phyloP scores from a whole-genome alignment of 768 basidiomycete genomes.

The Termitomyces sp. region DNA sequence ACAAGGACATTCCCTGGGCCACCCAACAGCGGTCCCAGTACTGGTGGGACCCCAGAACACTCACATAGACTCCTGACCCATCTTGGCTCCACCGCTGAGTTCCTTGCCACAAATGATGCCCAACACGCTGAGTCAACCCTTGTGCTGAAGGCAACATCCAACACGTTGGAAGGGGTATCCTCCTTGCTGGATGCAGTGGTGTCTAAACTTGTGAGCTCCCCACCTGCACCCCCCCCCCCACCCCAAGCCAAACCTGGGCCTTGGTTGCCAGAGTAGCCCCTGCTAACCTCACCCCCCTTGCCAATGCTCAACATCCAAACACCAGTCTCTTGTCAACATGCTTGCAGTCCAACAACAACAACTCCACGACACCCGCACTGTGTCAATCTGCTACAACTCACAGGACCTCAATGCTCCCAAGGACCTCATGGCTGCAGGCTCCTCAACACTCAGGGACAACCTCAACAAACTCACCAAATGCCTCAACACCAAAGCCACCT shows the following conservation, averaged over 20 bases:
- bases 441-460: not conserved
- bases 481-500: not conserved
- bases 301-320: too few species aligned
- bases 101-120: not conserved
- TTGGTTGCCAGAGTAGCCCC: not conserved
- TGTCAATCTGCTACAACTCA: too few species aligned
- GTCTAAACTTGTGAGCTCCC: not conserved
- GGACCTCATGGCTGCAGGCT: not conserved
- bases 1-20: too few species aligned
- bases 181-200: not conserved
- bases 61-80: not conserved
- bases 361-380: too few species aligned
- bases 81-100: not conserved
- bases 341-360: too few species aligned
- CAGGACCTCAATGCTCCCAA: too few species aligned
- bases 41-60: not conserved
- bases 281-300: not conserved
- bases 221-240: not conserved
- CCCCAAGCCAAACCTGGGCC: not conserved
- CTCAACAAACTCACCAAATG: not conserved
- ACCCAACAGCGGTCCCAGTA: not conserved
- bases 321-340: too few species aligned
- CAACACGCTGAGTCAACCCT: not conserved
- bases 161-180: not conserved
- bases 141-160: not conserved